phyloP scores from a whole-genome alignment of 2,329 filamentous ascomycete species.

The Aureobasidium melanogenum region DNA sequence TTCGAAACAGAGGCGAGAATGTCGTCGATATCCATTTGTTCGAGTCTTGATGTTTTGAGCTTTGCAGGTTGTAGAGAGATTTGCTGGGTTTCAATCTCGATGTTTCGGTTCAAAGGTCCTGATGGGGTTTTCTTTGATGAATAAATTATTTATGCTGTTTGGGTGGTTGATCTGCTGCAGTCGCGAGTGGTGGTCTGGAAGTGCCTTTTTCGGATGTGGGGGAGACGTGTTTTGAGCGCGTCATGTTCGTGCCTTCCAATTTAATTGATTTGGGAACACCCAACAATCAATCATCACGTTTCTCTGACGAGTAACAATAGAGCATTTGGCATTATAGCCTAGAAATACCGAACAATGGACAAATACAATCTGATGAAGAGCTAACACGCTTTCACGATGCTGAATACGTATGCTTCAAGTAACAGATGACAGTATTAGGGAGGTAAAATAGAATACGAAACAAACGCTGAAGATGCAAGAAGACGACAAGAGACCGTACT shows the following conservation, averaged over 20 bases:
- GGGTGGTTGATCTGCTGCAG: not conserved
- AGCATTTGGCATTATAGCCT: no score
- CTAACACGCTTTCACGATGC: no score
- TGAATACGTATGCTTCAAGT: not conserved
- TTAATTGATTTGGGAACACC: not conserved
- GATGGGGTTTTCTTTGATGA: not conserved
- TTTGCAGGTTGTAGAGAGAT: no score
- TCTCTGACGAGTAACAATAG: no score
- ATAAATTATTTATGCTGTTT: not conserved
- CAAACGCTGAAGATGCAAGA: not conserved
- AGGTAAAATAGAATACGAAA: not conserved
- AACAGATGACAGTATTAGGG: not conserved
- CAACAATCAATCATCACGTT: no score
- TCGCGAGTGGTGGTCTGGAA: not conserved
- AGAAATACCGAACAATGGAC: no score
- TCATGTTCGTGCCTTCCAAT: not conserved
- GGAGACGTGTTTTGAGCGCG: conserved; percentile 2
- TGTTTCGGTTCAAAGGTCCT: no score
- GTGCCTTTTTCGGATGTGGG: not conserved
- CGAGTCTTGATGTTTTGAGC: not conserved
- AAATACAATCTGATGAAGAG: not conserved
- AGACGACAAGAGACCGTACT: not conserved
- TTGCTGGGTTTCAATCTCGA: not conserved
- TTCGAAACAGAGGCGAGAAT: conserved; percentile 43
- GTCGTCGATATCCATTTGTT: conserved; percentile 40